These are phyloP conservation scores for Nepenthes mirabilis DNA, from an alignment of 148 eudicot species.

Conservation along the genomic window DNA sequence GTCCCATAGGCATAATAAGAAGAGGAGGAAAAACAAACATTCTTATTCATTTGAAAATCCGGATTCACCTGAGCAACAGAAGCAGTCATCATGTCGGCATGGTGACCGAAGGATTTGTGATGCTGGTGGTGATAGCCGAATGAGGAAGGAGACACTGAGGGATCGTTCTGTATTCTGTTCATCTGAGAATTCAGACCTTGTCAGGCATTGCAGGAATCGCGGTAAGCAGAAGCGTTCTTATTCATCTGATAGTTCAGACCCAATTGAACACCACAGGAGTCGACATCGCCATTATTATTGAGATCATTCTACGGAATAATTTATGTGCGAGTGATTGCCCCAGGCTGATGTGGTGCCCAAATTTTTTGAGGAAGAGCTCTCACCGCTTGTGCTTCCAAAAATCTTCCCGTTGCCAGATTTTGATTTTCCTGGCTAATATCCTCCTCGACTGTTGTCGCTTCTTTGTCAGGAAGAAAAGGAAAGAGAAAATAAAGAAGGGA, in stretches of 20 bases:
- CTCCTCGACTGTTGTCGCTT: too few relatives aligned
- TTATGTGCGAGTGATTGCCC: too few relatives aligned
- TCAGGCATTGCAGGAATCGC: not conserved
- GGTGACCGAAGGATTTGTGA: not conserved
- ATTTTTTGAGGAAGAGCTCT: too few relatives aligned
- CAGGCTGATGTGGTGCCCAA: too few relatives aligned
- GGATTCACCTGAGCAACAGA: conserved; percentile 9
- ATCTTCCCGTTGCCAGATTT: too few relatives aligned
- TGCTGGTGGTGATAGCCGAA: not conserved
- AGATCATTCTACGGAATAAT: too few relatives aligned
- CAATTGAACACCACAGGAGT: not conserved
- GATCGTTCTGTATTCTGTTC: not conserved
- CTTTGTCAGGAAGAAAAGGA: too few relatives aligned
- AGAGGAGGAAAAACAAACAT: conserved; percentile 18
- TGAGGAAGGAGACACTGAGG: not conserved
- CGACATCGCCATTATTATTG: not conserved
- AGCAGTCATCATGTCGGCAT: not conserved
- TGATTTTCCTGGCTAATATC: too few relatives aligned
- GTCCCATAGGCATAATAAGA: conserved; percentile 7
- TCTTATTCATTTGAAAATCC: conserved; percentile 17
- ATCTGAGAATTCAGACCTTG: conserved; percentile 3
- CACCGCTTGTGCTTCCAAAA: too few relatives aligned
- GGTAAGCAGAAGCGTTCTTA: not conserved
- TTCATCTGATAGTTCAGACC: conserved; percentile 1
- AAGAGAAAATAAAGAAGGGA: too few relatives aligned